Base-by-base conservation (phyloP, 1,284 basidiomycete species). In the Sphaerobolus stellatus region DNA sequence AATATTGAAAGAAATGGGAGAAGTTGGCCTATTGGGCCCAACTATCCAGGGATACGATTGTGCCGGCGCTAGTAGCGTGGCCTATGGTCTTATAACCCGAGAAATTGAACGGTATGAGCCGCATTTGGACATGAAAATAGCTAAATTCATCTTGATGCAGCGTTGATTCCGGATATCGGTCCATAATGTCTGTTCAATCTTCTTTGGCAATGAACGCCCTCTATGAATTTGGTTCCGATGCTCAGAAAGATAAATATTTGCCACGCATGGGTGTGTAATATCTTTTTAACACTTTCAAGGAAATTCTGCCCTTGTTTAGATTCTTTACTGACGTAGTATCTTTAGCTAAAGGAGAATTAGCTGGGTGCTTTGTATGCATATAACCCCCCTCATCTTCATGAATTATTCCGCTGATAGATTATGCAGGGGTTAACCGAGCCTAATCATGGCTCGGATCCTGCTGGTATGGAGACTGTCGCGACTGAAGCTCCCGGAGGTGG, bases 131-230 rank as follows among this genome's bases (percentile, higher is more conserved):
- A 16, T 27, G 49, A 25, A 52, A 50, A 3, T 50, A 30, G 52
- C 48, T 8, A 49, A 41, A 29, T 40, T 24, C 46, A 20, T 43
- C 36, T 58, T 29, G 44, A 18, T 49, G 8, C 59, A 92, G 92
- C 51, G 86, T 99, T 36, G 96, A 99, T 70, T 97, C 94, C 1
- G 96, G 96, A 3, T 98, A 97, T 68, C 87, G 95, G 31, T 94
- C 91, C 5, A 95, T 88, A n/a, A 89, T 95, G 68, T 95, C 92
- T 27, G 96, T 99, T 1, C 96, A 99, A 70, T 94, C 90, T 0
- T 96, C 93, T 5, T 80, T 99, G 30, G 93, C 96, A n/a, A 99
- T 99, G 95, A 92, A 96, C 66, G 94, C 96, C 3, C 98, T 98
- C 68, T 78, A 93, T 70, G 90, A 90, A 64, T 98, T 96, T 68